A percentile compares a stretch with the other conserved stretches of the same genome.
Conservation (phyloP, 805 yeast genomes). For the Myxozyma udenii region DNA sequence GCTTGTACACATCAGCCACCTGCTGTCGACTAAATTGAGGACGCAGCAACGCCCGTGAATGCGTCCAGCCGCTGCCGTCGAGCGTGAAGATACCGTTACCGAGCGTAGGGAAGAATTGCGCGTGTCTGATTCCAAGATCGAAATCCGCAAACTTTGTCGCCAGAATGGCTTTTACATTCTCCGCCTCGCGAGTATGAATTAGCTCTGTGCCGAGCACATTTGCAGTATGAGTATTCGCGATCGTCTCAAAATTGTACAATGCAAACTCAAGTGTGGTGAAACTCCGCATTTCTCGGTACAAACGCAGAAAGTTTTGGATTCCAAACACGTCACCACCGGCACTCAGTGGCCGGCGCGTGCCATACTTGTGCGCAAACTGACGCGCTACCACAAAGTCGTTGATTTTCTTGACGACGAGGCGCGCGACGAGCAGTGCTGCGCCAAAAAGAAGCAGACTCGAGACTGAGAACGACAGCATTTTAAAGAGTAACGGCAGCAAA, state of each 20-base stretch:
- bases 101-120: conserved; percentile 35
- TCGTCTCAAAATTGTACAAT: not conserved
- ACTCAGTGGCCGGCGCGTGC: too few species aligned
- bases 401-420: too few species aligned
- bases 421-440: too few species aligned
- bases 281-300: conserved; percentile 1
- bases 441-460: too few species aligned
- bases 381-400: too few species aligned
- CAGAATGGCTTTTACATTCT: conserved; percentile 37
- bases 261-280: not conserved
- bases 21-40: conserved; percentile 40
- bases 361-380: too few species aligned
- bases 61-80: conserved; percentile 40
- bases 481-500: too few species aligned
- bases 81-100: conserved; percentile 42
- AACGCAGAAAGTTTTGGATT: not conserved
- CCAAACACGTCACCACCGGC: conserved; percentile 3
- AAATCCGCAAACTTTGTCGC: conserved; percentile 39
- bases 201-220: conserved; percentile 2
- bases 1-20: conserved; percentile 31
- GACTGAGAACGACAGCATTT: too few species aligned
- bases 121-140: conserved; percentile 34
- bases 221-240: not conserved
- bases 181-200: conserved; percentile 34
- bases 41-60: conserved; percentile 39